Conservation (phyloP, 257 asterid species). For the Scutellaria barbata region DNA sequence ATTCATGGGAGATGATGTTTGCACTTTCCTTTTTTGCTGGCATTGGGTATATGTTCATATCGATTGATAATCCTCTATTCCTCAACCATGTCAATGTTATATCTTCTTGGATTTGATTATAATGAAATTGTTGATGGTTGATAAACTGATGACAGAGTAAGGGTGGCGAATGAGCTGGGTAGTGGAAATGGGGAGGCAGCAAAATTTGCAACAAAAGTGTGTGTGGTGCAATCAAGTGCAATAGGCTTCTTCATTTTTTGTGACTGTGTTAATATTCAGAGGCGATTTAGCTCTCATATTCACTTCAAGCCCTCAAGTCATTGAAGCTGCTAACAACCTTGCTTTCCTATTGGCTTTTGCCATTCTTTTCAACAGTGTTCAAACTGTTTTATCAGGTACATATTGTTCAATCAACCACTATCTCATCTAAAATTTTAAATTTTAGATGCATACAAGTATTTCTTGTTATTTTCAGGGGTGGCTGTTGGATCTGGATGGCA, state of each 20-base stretch:
- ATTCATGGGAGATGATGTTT: slow-evolving; percentile 64
- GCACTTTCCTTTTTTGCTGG: slow-evolving; percentile 63
- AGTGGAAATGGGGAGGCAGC: slow-evolving; percentile 62
- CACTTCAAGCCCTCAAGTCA: slow-evolving; percentile 17
- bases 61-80: no score
- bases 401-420: no score
- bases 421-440: no score
- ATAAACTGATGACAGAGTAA: slow-evolving; percentile 39
- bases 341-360: slow-evolving; percentile 45
- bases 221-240: slow-evolving; percentile 52
- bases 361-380: slow-evolving; percentile 64
- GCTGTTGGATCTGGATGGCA: slow-evolving; percentile 71
- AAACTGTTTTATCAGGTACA: slow-evolving; percentile 63
- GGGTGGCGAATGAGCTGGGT: slow-evolving; percentile 68
- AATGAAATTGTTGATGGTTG: no score
- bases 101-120: no score
- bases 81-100: no score
- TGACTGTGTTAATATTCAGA: slow-evolving; percentile 39
- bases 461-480: slow-evolving; percentile 38
- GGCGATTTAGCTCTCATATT: slow-evolving; percentile 50
- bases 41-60: slow-evolving; percentile 44
- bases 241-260: slow-evolving; percentile 50
- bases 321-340: slow-evolving; percentile 39
- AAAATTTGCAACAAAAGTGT: slow-evolving; percentile 52
- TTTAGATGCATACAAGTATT: no score